phyloP scores from a whole-genome alignment of 768 basidiomycete genomes.

The Collybiopsis confluens region DNA sequence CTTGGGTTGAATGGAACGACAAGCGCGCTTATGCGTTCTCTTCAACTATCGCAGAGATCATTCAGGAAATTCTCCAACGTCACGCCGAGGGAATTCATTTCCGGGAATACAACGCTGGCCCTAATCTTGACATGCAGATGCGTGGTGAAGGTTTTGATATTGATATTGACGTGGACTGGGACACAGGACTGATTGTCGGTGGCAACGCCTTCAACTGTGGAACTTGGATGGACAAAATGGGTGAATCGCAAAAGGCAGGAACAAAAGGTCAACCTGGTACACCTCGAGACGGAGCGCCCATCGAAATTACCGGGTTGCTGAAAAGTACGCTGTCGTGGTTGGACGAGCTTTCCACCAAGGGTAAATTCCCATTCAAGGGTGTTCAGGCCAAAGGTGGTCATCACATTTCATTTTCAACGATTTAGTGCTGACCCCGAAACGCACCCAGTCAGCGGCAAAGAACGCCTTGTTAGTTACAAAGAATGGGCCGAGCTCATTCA shows the following conservation, averaged over 20 bases:
- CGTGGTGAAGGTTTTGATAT: conserved; percentile 88
- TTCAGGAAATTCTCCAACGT: conserved; percentile 94
- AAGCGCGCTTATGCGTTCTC: conserved; percentile 75
- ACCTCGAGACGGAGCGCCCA: conserved; percentile 90
- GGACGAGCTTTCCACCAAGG: conserved; percentile 53
- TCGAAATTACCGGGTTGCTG: conserved; percentile 91
- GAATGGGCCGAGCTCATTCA: conserved; percentile 89
- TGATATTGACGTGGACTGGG: conserved; percentile 93
- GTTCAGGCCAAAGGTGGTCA: conserved; percentile 73
- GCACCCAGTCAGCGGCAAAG: conserved; percentile 60
- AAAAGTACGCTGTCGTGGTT: conserved; percentile 95
- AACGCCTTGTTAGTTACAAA: conserved; percentile 75
- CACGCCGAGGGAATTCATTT: conserved; percentile 92
- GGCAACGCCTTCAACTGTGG: conserved; percentile 86
- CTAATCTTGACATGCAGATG: conserved; percentile 98
- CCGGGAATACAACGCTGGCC: conserved; percentile 94
- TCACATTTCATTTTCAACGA: conserved; percentile 26
- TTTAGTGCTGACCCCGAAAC: conserved; percentile 3
- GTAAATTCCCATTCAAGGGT: conserved; percentile 86
- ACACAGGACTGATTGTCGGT: conserved; percentile 84
- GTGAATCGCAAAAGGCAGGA: conserved; percentile 85
- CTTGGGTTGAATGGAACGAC: conserved; percentile 92
- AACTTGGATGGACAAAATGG: conserved; percentile 99
- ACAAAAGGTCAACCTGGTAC: conserved; percentile 96
- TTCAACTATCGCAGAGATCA: conserved; percentile 86